Evolutionary conservation across 2,329 filamentous ascomycete genomes (phyloP).

Genomic region (Nothophoma quercina): DNA sequence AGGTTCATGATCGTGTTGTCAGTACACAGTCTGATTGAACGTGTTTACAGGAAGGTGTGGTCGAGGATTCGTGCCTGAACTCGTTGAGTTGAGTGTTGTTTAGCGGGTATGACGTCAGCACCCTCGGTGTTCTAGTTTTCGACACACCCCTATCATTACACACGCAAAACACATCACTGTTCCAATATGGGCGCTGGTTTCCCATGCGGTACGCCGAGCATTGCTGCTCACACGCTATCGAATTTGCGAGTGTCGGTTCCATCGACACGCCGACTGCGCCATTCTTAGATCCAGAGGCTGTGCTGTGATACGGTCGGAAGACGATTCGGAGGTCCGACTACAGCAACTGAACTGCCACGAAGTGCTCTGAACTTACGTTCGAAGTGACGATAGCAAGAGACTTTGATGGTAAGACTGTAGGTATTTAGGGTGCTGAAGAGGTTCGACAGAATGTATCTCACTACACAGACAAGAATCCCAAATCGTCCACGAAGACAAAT

Average conservation of each 20-base stretch:
- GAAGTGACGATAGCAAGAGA: neutral
- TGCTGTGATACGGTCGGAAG: slow-evolving; percentile 9
- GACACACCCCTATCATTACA: too few relatives aligned
- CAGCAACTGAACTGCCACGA: neutral
- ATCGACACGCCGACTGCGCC: neutral
- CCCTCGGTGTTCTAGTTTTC: too few relatives aligned
- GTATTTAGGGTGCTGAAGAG: neutral
- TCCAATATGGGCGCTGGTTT: too few relatives aligned
- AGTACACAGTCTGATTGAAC: too few relatives aligned
- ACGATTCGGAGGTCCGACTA: neutral
- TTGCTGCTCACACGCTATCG: too few relatives aligned
- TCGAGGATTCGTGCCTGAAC: neutral
- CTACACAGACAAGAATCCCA: neutral
- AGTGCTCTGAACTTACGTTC: neutral
- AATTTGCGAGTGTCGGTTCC: neutral
- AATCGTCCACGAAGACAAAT: neutral
- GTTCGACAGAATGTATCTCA: neutral
- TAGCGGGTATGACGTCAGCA: too few relatives aligned
- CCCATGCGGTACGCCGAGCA: too few relatives aligned
- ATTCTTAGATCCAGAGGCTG: neutral
- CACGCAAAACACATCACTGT: too few relatives aligned
- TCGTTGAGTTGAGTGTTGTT: neutral
- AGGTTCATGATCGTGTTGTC: too few relatives aligned
- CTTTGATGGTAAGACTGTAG: neutral
- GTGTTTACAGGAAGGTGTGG: too few relatives aligned